Evolutionary conservation across 371 early-diverging fungal genomes (phyloP), one percentile per base, ranked within the genome.

Genomic region (Mucor lusitanicus): DNA sequence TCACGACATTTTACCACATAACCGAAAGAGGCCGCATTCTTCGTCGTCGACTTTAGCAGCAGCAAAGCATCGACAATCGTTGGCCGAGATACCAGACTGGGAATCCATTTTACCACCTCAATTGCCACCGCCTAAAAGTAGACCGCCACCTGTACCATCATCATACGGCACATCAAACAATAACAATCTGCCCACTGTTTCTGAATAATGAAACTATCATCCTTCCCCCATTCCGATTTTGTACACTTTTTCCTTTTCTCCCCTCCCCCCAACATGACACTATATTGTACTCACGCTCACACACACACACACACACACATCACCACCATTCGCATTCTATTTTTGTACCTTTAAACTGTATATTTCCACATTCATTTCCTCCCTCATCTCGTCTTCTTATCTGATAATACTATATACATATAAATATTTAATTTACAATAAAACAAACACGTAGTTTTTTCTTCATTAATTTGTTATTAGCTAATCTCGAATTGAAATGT

Each of bases 1-100:
- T 80, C 8, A 68, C 78, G 21, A 77, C 76, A 66, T 80, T 74
- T 63, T 72, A 81, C n/a, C n/a, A n/a, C 39, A 77, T 79, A 76
- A 83, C 39, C 9, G 48, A 35, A 60, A 35, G 39, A 59, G 55
- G 25, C 37, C 63, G 25, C 25, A 33, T 37, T 57, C 65, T 12
- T 46, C 21, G 17, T 39, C 50, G n/a, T n/a, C n/a, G n/a, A n/a
- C n/a, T n/a, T n/a, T n/a, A n/a, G n/a, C 1, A 33, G n/a, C n/a
- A 28, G 19, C 59, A 72, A 40, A 53, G 12, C 25, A 15, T 27
- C 53, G 75, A 25, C 72, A 73, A 40, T 76, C 77, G n/a, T 67
- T 78, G 28, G 69, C 78, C 17, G 73, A 73, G 27, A 76, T 78
- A 54, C 78, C 81, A 32, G 70, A 76, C 53, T 81, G 81, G 81